Evolutionary conservation across 768 basidiomycete genomes (phyloP), one percentile per base, ranked within the genome.

Genomic region (Sporobolomyces roseus): DNA sequence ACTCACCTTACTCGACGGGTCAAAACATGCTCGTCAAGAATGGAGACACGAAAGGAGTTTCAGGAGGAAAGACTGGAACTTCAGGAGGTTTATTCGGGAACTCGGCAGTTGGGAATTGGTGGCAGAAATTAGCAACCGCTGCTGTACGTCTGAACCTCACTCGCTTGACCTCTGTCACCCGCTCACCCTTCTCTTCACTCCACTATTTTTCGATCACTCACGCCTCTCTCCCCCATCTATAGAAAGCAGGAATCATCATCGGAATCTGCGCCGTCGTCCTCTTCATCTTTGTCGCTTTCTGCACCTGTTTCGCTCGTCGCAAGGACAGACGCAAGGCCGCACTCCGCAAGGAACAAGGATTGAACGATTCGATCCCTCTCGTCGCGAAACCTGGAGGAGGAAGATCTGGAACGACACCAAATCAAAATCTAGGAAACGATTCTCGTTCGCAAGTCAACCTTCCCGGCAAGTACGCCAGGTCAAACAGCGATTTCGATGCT

Each of bases 1-100:
- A 69, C 61, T 55, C 51, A 13, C 61, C 67, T 3, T 66, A 63
- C 60, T 63, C 61, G 32, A 73, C 71, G 8, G 71, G 71, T 1
- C 61, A 63, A 38, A 66, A 73, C 61, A 73, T 72, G 71, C 16
- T 68, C 61, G 30, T 68, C 71, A 58, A 64, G 68, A 69, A 69
- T 36, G 68, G 68, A 49, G 59, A 69, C 29, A 69, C 68, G 7
- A 61, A 66, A 32, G 66, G 62, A 41, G 66, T 65, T 19, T 63
- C 53, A 4, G 56, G 38, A 6, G 59, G 41, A 13, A 33, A 49
- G 10, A 51, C 32, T 9, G 48, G 63, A 29, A 55, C 29, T 10
- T 27, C 25, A 9, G 56, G 58, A 23, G 61, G 65, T 1, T 21
- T 66, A 6, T 38, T 67, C 1, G 63, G 58, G 25, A 51, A 72